phyloP scores from a whole-genome alignment of 2,329 filamentous ascomycete species.

The Aspergillus phoenicis region DNA sequence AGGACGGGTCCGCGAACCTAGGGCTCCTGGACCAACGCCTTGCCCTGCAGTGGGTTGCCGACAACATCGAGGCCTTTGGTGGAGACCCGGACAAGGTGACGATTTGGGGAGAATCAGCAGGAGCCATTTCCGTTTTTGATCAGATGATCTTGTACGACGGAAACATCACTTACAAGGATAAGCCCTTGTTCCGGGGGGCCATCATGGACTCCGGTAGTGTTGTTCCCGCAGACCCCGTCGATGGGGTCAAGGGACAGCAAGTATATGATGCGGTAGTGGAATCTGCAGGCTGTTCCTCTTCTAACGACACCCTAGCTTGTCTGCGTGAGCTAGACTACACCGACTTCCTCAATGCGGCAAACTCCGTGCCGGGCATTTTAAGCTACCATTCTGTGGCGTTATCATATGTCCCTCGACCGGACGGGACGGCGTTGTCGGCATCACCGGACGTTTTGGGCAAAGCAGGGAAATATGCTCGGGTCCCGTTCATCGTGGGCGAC shows the following conservation, averaged over 20 bases:
- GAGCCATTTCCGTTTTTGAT: slow-evolving; percentile 72
- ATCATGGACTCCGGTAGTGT: slow-evolving; percentile 77
- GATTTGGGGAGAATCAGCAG: slow-evolving; percentile 75
- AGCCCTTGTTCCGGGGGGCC: slow-evolving; percentile 71
- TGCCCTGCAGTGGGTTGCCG: slow-evolving; percentile 73
- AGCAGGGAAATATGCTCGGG: slow-evolving; percentile 58
- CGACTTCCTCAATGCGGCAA: slow-evolving; percentile 62
- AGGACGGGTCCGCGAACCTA: slow-evolving; percentile 69
- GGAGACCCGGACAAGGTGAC: slow-evolving; percentile 78
- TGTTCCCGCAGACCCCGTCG: slow-evolving; percentile 64
- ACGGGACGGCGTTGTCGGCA: slow-evolving; percentile 63
- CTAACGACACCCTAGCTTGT: slow-evolving; percentile 50
- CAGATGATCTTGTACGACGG: slow-evolving; percentile 76
- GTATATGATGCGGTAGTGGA: slow-evolving; percentile 53
- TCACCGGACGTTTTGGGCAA: slow-evolving; percentile 63
- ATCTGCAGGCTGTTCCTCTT: slow-evolving; percentile 48
- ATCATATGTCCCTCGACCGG: slow-evolving; percentile 74
- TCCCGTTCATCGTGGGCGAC: slow-evolving; percentile 69
- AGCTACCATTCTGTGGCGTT: slow-evolving; percentile 70
- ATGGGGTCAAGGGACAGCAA: slow-evolving; percentile 65
- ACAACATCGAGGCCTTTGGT: slow-evolving; percentile 76
- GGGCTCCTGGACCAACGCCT: slow-evolving; percentile 73
- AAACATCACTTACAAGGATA: slow-evolving; percentile 72
- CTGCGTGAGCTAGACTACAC: slow-evolving; percentile 51
- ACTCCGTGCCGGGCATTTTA: slow-evolving; percentile 69